Conservation (phyloP, 176 grass and related monocot genomes). For the Rhynchospora tenuis region DNA sequence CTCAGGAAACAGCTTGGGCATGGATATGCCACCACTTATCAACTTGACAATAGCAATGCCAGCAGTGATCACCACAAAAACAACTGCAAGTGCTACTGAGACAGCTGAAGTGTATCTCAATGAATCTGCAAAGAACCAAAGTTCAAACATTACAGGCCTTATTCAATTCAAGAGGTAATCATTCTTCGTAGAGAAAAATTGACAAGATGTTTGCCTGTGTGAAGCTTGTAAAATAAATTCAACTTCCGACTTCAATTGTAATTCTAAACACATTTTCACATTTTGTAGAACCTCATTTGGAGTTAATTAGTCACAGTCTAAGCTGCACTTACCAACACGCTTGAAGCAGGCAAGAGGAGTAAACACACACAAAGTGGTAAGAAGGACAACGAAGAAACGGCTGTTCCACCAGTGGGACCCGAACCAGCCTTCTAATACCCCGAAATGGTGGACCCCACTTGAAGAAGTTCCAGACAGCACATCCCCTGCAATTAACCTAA, state of each 20-base stretch:
- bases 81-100: constrained; percentile 80
- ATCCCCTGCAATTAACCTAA: constrained; percentile 41
- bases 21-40: constrained; percentile 55
- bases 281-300: background rate
- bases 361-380: constrained; percentile 57
- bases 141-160: background rate
- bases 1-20: constrained; percentile 86
- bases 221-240: background rate
- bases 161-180: background rate
- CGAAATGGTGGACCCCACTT: constrained; percentile 62
- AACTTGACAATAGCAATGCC: constrained; percentile 90
- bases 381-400: constrained; percentile 64
- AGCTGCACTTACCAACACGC: constrained; percentile 51
- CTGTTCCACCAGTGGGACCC: constrained; percentile 85
- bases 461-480: constrained; percentile 85
- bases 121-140: constrained; percentile 64
- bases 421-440: constrained; percentile 95
- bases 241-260: background rate
- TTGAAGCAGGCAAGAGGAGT: constrained; percentile 80
- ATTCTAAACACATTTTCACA: background rate
- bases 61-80: constrained; percentile 84
- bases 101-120: constrained; percentile 82
- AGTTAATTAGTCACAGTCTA: background rate
- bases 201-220: background rate
- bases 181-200: background rate